Conservation (phyloP, 176 grass and related monocot species). For the Oryza glaberrima region DNA sequence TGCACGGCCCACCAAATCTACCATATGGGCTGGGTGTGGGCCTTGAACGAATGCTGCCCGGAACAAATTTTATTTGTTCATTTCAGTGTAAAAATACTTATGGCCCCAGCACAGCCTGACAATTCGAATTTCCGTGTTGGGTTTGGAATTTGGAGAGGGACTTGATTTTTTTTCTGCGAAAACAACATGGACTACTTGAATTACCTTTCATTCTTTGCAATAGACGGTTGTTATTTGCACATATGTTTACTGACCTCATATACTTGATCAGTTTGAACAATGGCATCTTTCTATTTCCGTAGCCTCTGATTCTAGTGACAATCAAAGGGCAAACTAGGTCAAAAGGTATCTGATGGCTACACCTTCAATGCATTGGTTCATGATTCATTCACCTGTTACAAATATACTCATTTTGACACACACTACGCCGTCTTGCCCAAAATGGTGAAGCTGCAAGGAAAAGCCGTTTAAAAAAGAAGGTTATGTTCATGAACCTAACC, state of each 20-base stretch:
- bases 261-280: conserved; percentile 57
- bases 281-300: conserved; percentile 31
- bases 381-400: conserved; percentile 9
- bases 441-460: conserved; percentile 95
- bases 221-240: background rate
- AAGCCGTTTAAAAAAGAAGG: conserved; percentile 91
- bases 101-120: too few species aligned
- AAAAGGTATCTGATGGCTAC: conserved; percentile 48
- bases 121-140: too few species aligned
- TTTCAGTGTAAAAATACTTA: too few species aligned
- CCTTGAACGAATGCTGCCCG: too few species aligned
- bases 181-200: too few species aligned
- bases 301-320: conserved; percentile 53
- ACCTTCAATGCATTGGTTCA: background rate
- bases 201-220: background rate
- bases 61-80: too few species aligned
- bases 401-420: conserved; percentile 48
- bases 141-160: too few species aligned
- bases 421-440: conserved; percentile 83
- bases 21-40: too few species aligned
- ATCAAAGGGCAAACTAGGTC: conserved; percentile 64
- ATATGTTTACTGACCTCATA: conserved; percentile 23
- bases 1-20: too few species aligned
- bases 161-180: too few species aligned
- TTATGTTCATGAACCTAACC: conserved; percentile 8